Conservation (phyloP, 2,329 filamentous ascomycete species). For the Raffaelea arxii region DNA sequence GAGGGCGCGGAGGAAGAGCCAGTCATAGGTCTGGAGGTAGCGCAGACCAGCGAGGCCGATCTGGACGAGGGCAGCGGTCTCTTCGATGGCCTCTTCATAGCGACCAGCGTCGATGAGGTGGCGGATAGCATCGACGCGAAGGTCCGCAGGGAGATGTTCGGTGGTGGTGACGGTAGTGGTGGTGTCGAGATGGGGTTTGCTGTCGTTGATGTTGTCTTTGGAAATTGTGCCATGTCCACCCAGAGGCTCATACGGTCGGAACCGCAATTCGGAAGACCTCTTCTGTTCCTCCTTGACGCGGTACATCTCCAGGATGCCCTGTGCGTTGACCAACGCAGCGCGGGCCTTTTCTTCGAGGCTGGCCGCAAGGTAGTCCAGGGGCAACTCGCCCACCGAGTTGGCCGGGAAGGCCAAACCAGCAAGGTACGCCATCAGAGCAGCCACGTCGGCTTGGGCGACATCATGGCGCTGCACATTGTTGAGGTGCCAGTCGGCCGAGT, state of each 20-base stretch:
- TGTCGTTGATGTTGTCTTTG: constrained; percentile 4
- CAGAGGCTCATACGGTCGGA: constrained; percentile 64
- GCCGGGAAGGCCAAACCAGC: constrained; percentile 82
- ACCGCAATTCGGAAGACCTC: constrained; percentile 63
- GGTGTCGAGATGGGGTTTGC: too few relatives aligned
- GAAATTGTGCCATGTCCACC: constrained; percentile 43
- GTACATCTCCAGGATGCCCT: constrained; percentile 90
- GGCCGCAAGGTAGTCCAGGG: constrained; percentile 70
- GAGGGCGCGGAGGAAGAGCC: constrained; percentile 84
- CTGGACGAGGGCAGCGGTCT: constrained; percentile 67
- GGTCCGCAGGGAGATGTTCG: constrained; percentile 36
- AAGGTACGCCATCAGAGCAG: constrained; percentile 90
- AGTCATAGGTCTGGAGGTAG: constrained; percentile 97
- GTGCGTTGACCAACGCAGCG: constrained; percentile 75
- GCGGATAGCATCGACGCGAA: constrained; percentile 59
- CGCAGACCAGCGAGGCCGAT: constrained; percentile 72
- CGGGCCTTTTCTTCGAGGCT: constrained; percentile 68
- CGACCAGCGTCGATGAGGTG: constrained; percentile 54
- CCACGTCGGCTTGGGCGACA: constrained; percentile 87
- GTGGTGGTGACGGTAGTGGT: neutral
- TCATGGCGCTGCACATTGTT: constrained; percentile 77
- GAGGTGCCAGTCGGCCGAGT: constrained; percentile 82
- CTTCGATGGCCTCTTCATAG: constrained; percentile 68
- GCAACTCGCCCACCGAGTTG: constrained; percentile 91
- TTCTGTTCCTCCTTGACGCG: constrained; percentile 86